Conservation (phyloP, 2,329 filamentous ascomycete genomes). For the Alternaria brassicae region DNA sequence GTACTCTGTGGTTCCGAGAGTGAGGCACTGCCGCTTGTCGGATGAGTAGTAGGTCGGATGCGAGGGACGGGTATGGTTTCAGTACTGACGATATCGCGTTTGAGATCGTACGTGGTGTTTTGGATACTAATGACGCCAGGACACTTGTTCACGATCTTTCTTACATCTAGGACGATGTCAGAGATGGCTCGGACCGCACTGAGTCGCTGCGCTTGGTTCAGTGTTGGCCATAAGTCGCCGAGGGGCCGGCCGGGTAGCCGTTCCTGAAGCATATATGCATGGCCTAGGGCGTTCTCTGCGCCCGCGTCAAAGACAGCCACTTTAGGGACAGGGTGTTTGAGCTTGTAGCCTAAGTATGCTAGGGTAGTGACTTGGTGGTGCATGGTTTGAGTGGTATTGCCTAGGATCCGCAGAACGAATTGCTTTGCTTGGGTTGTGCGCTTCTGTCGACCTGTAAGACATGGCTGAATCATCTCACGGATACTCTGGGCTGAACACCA, state of each 20-base stretch:
- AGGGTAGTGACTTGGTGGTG: neutral
- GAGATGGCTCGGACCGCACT: neutral
- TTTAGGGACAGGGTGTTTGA: constrained; percentile 12
- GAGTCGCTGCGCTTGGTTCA: constrained; percentile 16
- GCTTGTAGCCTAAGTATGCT: neutral
- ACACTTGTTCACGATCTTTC: neutral
- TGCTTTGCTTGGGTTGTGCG: neutral
- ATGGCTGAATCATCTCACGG: neutral
- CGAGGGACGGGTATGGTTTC: neutral
- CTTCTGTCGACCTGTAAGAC: neutral
- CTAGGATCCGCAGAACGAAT: neutral
- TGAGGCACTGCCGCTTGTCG: neutral
- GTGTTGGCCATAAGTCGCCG: neutral
- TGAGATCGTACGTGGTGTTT: neutral
- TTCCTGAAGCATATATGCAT: constrained; percentile 19
- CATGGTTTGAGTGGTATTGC: neutral
- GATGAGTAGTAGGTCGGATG: too few relatives aligned
- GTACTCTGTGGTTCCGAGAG: neutral
- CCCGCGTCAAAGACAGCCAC: constrained; percentile 9
- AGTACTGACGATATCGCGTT: neutral
- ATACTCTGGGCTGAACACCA: neutral
- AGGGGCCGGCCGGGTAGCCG: constrained; percentile 19
- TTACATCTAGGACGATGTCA: neutral
- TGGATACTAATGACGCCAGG: neutral
- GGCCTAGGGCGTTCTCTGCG: constrained; percentile 9